Evolutionary conservation across 176 grass and related monocot genomes (phyloP).

Genomic region (Sorghum bicolor): DNA sequence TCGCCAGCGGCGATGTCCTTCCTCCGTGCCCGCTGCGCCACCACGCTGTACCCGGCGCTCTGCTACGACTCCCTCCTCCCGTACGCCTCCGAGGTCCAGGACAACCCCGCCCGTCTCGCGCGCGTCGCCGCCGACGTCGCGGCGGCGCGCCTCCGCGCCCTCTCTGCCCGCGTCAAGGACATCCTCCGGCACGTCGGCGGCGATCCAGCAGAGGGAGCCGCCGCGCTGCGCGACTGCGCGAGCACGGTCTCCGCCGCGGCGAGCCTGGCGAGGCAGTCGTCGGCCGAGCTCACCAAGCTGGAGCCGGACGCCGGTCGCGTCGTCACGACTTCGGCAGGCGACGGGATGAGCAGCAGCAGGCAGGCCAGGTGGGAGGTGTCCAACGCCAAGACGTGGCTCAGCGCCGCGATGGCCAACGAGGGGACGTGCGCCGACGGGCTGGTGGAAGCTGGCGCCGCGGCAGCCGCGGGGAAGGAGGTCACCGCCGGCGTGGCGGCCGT

Average conservation of each 20-base stretch:
- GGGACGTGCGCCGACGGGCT: constrained; percentile 37
- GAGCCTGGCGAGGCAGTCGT: constrained; percentile 11
- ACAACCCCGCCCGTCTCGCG: constrained; percentile 27
- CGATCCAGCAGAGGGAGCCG: background rate
- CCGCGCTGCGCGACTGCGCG: constrained; percentile 37
- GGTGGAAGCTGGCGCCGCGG: background rate
- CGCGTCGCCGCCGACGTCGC: constrained; percentile 36
- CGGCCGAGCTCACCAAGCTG: background rate
- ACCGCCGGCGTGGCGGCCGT: background rate
- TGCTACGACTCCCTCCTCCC: constrained; percentile 48
- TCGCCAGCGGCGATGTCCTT: background rate
- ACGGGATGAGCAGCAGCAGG: constrained; percentile 3
- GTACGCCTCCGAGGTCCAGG: constrained; percentile 8
- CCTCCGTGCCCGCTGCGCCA: constrained; percentile 13
- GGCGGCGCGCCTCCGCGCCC: constrained; percentile 18
- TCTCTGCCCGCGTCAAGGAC: background rate
- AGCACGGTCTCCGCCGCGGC: constrained; percentile 30
- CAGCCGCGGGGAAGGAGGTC: constrained; percentile 16
- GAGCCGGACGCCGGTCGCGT: background rate
- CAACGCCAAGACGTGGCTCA: constrained; percentile 78
- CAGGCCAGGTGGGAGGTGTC: constrained; percentile 40
- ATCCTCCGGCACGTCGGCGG: background rate
- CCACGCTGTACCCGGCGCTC: constrained; percentile 22
- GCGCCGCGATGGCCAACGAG: constrained; percentile 57
- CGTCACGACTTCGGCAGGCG: background rate